A percentile compares a stretch with the other conserved stretches of the same genome.
These are phyloP conservation scores for Madurella mycetomatis DNA, from an alignment of 2,329 filamentous ascomycete species.

Conservation along the genomic window DNA sequence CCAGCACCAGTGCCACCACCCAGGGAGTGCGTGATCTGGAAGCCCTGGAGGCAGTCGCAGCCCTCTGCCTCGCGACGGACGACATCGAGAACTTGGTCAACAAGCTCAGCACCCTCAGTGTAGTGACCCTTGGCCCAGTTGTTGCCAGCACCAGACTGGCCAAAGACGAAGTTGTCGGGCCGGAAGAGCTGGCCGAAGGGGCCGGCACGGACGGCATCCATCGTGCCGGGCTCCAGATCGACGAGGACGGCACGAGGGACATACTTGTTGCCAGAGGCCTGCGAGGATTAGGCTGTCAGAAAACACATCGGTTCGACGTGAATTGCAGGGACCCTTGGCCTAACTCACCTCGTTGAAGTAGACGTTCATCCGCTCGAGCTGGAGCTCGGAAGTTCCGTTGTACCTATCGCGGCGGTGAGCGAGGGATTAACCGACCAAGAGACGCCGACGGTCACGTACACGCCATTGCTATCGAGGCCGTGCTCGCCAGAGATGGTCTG, in stretches of 20 bases:
- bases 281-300: slow-evolving; percentile 11
- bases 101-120: slow-evolving; percentile 98
- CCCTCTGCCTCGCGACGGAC: slow-evolving; percentile 98
- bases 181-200: slow-evolving; percentile 99
- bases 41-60: slow-evolving; percentile 99
- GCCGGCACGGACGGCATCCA: slow-evolving; percentile 97
- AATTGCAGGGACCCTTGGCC: neutral
- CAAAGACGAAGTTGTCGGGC: slow-evolving; percentile 99
- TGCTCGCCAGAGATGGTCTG: slow-evolving; percentile 86
- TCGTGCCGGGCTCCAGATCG: slow-evolving; percentile 98
- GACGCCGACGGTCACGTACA: slow-evolving; percentile 57
- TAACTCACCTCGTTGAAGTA: slow-evolving; percentile 69
- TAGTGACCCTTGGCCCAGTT: slow-evolving; percentile 99
- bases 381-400: slow-evolving; percentile 96
- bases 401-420: slow-evolving; percentile 57
- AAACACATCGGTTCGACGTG: neutral
- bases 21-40: slow-evolving; percentile 99
- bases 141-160: slow-evolving; percentile 99
- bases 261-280: slow-evolving; percentile 98
- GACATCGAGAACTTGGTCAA: slow-evolving; percentile 96
- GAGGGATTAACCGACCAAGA: slow-evolving; percentile 6
- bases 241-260: slow-evolving; percentile 98
- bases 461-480: slow-evolving; percentile 93
- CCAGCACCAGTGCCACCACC: slow-evolving; percentile 99
- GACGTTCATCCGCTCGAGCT: slow-evolving; percentile 99